Conservation (phyloP, 2,329 filamentous ascomycete genomes). For the Fusarium xylarioides region DNA sequence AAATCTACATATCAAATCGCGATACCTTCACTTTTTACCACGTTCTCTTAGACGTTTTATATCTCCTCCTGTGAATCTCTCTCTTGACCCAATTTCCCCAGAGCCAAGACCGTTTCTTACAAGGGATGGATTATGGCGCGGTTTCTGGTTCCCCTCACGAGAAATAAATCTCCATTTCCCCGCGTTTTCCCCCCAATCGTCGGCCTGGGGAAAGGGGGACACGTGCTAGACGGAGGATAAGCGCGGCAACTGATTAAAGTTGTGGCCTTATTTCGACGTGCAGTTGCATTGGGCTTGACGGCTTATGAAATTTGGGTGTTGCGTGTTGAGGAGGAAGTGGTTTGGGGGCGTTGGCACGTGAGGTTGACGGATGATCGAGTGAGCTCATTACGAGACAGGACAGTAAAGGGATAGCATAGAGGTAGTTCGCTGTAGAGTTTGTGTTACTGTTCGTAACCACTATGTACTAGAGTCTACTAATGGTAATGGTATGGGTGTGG, state of each 20-base stretch:
- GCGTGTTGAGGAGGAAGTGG: conserved; percentile 5
- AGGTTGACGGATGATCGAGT: background rate
- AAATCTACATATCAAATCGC: conserved; percentile 1
- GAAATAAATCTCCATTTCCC: conserved; percentile 35
- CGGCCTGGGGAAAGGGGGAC: background rate
- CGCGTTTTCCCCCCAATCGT: conserved; percentile 32
- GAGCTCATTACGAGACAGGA: background rate
- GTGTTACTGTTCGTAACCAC: background rate
- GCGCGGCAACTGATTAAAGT: conserved; percentile 14
- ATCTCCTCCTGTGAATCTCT: background rate
- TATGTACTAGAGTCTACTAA: background rate
- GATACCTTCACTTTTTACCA: conserved; percentile 33
- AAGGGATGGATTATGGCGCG: conserved; percentile 39
- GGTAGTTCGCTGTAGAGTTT: background rate
- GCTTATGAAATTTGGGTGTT: conserved; percentile 3
- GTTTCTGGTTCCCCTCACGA: conserved; percentile 32
- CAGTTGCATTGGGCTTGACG: background rate
- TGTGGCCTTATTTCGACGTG: conserved; percentile 22
- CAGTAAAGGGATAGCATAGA: background rate
- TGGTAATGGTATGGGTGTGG: fast-evolving
- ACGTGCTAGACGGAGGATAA: conserved; percentile 11
- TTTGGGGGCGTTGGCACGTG: conserved; percentile 6
- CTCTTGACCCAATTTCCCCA: conserved; percentile 2
- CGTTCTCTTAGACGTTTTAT: conserved; percentile 27
- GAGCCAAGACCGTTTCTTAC: conserved; percentile 24